A percentile compares a stretch with the other conserved stretches of the same genome.
Conservation (phyloP, 495 filamentous ascomycete genomes). For the Aspergillus sparsus region DNA sequence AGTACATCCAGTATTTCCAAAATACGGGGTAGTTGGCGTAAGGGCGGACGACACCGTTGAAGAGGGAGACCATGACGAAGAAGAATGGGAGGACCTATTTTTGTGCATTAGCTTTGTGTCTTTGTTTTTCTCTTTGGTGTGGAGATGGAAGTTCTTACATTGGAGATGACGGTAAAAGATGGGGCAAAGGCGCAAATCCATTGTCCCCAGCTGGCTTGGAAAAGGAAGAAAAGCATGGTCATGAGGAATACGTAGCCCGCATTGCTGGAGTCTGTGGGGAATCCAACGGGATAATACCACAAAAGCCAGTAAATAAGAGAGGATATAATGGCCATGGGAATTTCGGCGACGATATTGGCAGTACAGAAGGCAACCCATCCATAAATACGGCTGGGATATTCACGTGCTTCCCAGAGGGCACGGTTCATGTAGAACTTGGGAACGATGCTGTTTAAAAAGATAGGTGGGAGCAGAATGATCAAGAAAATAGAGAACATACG, state of each 20-base stretch:
- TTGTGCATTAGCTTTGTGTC: conserved; percentile 11
- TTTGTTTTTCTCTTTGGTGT: conserved; percentile 42
- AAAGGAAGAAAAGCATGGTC: conserved; percentile 79
- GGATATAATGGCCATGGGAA: conserved; percentile 67
- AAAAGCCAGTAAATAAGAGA: conserved; percentile 69
- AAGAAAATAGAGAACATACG: conserved; percentile 78
- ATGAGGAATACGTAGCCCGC: conserved; percentile 86
- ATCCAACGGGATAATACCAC: conserved; percentile 79
- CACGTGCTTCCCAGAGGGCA: conserved; percentile 72
- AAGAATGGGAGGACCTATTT: conserved; percentile 65
- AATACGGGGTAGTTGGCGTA: conserved; percentile 64
- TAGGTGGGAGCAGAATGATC: conserved; percentile 72
- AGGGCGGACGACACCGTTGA: conserved; percentile 72
- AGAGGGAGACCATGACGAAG: conserved; percentile 73
- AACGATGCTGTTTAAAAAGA: conserved; percentile 72
- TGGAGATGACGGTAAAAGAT: conserved; percentile 76
- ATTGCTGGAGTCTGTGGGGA: conserved; percentile 61
- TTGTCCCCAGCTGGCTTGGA: conserved; percentile 76
- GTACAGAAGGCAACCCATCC: conserved; percentile 81
- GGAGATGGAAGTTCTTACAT: conserved; percentile 58
- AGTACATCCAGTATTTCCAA: conserved; percentile 82
- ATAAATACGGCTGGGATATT: conserved; percentile 77
- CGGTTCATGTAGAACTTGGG: conserved; percentile 83
- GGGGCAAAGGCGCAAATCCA: conserved; percentile 84
- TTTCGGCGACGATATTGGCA: conserved; percentile 73